Evolutionary conservation across 768 basidiomycete genomes (phyloP).

Genomic region (Lactarius vividus): DNA sequence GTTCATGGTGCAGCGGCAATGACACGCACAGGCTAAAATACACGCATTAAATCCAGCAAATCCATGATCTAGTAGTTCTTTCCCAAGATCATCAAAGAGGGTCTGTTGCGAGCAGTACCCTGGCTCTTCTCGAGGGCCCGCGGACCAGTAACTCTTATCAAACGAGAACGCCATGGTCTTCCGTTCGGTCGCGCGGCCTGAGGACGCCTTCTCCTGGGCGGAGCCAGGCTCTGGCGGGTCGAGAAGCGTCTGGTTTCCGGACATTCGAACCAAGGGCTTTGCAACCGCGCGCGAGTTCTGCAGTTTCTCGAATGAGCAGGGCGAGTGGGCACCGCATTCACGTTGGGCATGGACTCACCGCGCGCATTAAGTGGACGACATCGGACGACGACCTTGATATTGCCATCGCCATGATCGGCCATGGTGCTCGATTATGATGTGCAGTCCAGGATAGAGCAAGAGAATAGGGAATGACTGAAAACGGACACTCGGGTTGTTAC

Average conservation of each 20-base stretch:
- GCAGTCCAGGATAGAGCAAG: conserved; percentile 7
- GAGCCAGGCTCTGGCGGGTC: conserved; percentile 84
- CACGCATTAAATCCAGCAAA: conserved; percentile 98
- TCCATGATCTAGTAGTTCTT: conserved; percentile 91
- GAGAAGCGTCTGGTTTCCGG: conserved; percentile 88
- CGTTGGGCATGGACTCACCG: conserved; percentile 52
- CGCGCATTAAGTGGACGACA: conserved; percentile 95
- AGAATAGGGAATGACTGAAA: neutral
- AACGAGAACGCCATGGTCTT: conserved; percentile 91
- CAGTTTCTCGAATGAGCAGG: neutral
- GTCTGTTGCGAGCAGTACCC: conserved; percentile 93
- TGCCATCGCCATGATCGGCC: conserved; percentile 79
- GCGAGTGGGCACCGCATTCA: neutral
- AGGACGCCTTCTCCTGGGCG: conserved; percentile 47
- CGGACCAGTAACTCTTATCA: conserved; percentile 98
- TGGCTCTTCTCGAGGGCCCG: conserved; percentile 84
- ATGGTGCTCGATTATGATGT: conserved; percentile 39
- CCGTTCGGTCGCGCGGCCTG: conserved; percentile 84
- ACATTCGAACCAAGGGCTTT: conserved; percentile 91
- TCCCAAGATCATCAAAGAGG: conserved; percentile 89
- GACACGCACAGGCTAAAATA: conserved; percentile 92
- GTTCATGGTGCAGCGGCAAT: conserved; percentile 23
- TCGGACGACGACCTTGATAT: conserved; percentile 92
- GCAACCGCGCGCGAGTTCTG: conserved; percentile 94
- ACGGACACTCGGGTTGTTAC: neutral